Base-by-base conservation (phyloP, 164 flowering plant species). In the Annona squamosa region DNA sequence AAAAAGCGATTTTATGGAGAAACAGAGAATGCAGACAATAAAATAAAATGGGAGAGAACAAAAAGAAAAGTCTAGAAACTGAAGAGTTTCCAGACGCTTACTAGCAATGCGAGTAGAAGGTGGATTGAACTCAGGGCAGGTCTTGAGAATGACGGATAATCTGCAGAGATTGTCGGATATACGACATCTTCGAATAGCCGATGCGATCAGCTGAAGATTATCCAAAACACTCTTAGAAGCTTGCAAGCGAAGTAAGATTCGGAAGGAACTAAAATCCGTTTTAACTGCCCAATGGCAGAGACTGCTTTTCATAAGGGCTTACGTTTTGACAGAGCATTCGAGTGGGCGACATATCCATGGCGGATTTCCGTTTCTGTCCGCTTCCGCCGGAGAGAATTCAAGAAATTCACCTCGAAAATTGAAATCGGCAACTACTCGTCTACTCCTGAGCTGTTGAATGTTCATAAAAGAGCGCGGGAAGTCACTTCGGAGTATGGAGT, bases 101-200 rank as follows among this genome's bases (percentile, higher is more conserved):
- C 93, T 81, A 10, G 93, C 82, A 65, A 91, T 76, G 42, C 69
- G 83, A 77, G 83, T 56, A 37, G 65, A 41, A 3, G 82, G 76
- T 72, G 77, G 79, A 82, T 78, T 73, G 65, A 82, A 71, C 45
- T 67, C 75, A 0, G 80, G 66, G 69, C 70, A 78, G 63, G 70
- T 17, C 71, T 81, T 85, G 70, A 90, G 79, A 72, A 80, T 48
- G 62, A 86, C 81, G 0, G 91, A 85, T 64, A 90, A 74, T 66
- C 89, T 80, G 83, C 91, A 91, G n/a, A 86, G 79, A 66, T 82
- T 79, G 44, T 82, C 87, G 17, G 86, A 84, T 70, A 78, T 67
- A 19, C 90, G 87, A 81, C 97, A 91, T 76, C 97, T 76, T 80
- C 79, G 90, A 77, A 87, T 82, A 41, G 97, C 87, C 1, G 74